phyloP scores from a whole-genome alignment of 257 asterid genomes.

The Penstemon newberryi region DNA sequence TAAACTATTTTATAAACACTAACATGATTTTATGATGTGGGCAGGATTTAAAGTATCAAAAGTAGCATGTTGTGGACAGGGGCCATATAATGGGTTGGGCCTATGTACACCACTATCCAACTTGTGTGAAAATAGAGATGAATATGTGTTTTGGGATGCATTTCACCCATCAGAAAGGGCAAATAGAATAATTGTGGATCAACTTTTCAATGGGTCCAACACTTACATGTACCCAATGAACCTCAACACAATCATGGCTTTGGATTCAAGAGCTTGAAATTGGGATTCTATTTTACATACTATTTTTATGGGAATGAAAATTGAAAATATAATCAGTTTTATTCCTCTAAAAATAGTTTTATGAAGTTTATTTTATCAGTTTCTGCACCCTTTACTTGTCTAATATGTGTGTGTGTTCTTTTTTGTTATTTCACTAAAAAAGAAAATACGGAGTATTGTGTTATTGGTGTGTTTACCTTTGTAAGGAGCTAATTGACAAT shows the following conservation, averaged over 20 bases:
- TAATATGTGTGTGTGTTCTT: too few species aligned
- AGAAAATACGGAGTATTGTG: too few species aligned
- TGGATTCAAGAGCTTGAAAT: constrained; percentile 44
- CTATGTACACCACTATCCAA: constrained; percentile 72
- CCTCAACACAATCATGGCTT: constrained; percentile 61
- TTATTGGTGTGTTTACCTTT: too few species aligned
- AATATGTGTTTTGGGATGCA: constrained; percentile 81
- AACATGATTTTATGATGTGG: neutral
- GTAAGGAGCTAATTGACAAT: too few species aligned
- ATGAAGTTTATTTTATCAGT: too few species aligned
- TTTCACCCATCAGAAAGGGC: constrained; percentile 88
- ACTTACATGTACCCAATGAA: constrained; percentile 82
- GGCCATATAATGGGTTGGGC: constrained; percentile 86
- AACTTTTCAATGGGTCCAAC: constrained; percentile 50
- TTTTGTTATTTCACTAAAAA: too few species aligned
- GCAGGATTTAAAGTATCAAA: constrained; percentile 72
- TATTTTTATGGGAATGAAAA: constrained; percentile 26
- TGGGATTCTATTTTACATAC: constrained; percentile 3
- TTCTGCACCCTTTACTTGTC: too few species aligned
- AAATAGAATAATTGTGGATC: constrained; percentile 66
- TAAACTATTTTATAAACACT: too few species aligned
- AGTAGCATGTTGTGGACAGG: constrained; percentile 93
- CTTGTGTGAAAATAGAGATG: constrained; percentile 63
- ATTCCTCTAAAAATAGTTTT: constrained; percentile 23
- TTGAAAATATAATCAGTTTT: constrained; percentile 6